Conservation (phyloP, 2,329 filamentous ascomycete genomes). For the Penicillium sp. region DNA sequence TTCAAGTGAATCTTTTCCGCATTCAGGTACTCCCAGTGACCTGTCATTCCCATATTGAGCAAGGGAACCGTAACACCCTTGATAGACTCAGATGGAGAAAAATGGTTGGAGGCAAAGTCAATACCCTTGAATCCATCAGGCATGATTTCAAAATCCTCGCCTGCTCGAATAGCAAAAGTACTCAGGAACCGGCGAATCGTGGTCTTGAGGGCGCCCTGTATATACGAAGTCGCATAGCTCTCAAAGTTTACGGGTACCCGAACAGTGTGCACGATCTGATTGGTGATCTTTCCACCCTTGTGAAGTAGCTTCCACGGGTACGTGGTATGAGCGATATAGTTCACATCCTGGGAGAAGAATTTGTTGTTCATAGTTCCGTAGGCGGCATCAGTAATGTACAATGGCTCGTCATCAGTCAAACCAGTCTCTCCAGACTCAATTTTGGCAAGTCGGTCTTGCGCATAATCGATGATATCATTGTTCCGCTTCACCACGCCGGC, state of each 20-base stretch:
- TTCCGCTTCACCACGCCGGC: background rate
- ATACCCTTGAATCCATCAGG: slow-evolving; percentile 11
- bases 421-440: background rate
- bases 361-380: slow-evolving; percentile 22
- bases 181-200: background rate
- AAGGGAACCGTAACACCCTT: slow-evolving; percentile 13
- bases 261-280: background rate
- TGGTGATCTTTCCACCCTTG: background rate
- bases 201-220: background rate
- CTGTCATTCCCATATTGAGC: slow-evolving; percentile 18
- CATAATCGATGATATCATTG: background rate
- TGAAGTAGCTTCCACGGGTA: background rate
- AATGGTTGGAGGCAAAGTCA: slow-evolving; percentile 15
- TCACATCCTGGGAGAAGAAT: slow-evolving; percentile 20
- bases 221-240: background rate
- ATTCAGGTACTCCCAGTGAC: slow-evolving; percentile 23
- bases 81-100: slow-evolving; percentile 10
- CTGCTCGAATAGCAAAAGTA: background rate
- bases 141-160: background rate
- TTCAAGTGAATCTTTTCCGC: slow-evolving; percentile 20
- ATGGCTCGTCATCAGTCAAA: background rate
- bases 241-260: background rate
- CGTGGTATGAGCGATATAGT: slow-evolving; percentile 16
- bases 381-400: slow-evolving; percentile 8
- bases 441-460: background rate